Evolutionary conservation across 148 eudicot genomes (phyloP).

Genomic region (Euryodendron excelsum): DNA sequence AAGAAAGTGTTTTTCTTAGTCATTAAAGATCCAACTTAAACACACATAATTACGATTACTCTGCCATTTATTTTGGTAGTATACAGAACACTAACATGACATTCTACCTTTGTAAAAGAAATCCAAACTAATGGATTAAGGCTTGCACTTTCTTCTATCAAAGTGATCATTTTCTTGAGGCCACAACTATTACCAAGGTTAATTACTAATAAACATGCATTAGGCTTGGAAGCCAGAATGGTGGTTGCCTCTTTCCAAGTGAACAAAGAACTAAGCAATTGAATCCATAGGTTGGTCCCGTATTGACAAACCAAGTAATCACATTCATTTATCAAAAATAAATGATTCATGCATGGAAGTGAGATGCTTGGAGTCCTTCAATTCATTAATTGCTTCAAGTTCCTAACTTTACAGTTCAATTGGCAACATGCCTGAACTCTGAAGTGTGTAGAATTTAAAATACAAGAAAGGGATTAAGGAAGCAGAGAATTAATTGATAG

Average conservation of each 20-base stretch:
- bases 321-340: neutral
- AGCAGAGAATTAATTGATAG: neutral
- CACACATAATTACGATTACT: too few relatives aligned
- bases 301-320: neutral
- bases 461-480: neutral
- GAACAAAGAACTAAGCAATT: neutral
- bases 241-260: neutral
- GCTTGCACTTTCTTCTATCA: too few relatives aligned
- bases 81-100: too few relatives aligned
- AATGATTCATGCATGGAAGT: too few relatives aligned
- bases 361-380: too few relatives aligned
- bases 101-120: too few relatives aligned
- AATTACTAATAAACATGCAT: neutral
- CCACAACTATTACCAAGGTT: too few relatives aligned
- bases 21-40: too few relatives aligned
- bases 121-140: too few relatives aligned
- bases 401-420: neutral
- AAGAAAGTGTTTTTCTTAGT: too few relatives aligned
- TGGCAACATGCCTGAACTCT: neutral
- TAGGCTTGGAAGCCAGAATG: neutral
- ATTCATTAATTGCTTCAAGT: neutral
- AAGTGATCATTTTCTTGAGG: too few relatives aligned
- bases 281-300: neutral
- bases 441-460: neutral
- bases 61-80: too few relatives aligned